Conservation (phyloP, 202 grass and related monocot species). For the Digitaria exilis region DNA sequence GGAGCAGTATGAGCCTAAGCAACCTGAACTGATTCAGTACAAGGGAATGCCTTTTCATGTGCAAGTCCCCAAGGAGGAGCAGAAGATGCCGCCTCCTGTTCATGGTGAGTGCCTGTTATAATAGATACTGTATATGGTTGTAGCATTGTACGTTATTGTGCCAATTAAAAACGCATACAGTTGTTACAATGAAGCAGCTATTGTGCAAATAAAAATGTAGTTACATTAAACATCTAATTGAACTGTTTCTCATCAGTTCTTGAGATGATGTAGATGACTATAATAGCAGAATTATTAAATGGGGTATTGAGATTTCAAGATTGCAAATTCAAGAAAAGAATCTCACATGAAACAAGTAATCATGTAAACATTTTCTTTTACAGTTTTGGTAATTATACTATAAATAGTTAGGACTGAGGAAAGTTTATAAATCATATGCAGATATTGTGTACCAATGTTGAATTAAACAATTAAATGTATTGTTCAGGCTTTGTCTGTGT, state of each 20-base stretch:
- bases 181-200: neutral
- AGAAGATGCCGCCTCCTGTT: constrained; percentile 53
- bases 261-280: neutral
- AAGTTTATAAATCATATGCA: neutral
- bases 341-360: neutral
- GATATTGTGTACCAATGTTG: neutral
- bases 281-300: neutral
- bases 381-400: neutral
- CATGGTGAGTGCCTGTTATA: constrained; percentile 58
- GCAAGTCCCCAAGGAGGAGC: constrained; percentile 70
- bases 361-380: neutral
- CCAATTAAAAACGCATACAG: neutral
- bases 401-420: neutral
- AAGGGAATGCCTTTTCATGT: constrained; percentile 71
- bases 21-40: constrained; percentile 68
- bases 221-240: neutral
- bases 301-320: neutral
- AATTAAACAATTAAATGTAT: neutral
- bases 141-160: neutral
- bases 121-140: neutral
- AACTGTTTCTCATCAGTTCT: neutral
- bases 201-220: neutral
- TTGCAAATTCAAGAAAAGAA: neutral
- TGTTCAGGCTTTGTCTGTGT: neutral
- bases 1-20: constrained; percentile 72